These are phyloP conservation scores for Chrysosphaeria jannelii DNA, from an alignment of 2,329 filamentous ascomycete species.

Conservation along the genomic window DNA sequence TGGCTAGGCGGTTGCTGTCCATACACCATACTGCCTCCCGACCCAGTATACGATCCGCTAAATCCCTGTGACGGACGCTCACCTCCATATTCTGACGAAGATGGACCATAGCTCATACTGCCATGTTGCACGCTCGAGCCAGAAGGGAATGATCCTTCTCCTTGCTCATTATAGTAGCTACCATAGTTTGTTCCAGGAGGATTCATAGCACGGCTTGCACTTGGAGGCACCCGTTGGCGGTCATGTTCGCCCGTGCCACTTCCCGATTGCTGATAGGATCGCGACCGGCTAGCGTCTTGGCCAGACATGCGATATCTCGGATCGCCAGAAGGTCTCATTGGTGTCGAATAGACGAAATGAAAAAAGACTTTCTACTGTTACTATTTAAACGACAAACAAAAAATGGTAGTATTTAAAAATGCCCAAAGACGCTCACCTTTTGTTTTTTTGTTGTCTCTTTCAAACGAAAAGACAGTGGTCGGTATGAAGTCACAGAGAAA, in stretches of 20 bases:
- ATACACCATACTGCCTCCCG: constrained; percentile 62
- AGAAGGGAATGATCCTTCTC: constrained; percentile 16
- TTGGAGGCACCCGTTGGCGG: constrained; percentile 1
- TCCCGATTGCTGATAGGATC: constrained; percentile 13
- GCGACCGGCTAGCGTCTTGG: constrained; percentile 18
- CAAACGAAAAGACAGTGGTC: no score
- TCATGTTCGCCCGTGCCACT: constrained; percentile 13
- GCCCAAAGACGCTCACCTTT: no score
- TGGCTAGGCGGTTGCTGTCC: constrained; percentile 34
- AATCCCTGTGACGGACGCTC: no score
- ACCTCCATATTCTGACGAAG: no score
- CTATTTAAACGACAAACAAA: no score
- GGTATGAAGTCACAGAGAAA: no score
- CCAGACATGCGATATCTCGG: constrained; percentile 17
- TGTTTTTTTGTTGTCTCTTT: no score
- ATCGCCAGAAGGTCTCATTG: constrained; percentile 28
- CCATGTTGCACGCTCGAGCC: constrained; percentile 24
- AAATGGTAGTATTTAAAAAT: no score
- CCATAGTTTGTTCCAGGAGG: constrained; percentile 26
- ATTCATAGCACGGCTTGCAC: constrained; percentile 1
- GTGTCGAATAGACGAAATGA: no score
- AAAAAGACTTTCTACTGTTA: no score
- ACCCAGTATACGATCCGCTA: no score
- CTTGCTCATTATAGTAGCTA: constrained; percentile 25
- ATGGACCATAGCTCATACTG: constrained; percentile 26